Conservation (phyloP, 352 stramenopile species). For the Globisporangium parvum region DNA sequence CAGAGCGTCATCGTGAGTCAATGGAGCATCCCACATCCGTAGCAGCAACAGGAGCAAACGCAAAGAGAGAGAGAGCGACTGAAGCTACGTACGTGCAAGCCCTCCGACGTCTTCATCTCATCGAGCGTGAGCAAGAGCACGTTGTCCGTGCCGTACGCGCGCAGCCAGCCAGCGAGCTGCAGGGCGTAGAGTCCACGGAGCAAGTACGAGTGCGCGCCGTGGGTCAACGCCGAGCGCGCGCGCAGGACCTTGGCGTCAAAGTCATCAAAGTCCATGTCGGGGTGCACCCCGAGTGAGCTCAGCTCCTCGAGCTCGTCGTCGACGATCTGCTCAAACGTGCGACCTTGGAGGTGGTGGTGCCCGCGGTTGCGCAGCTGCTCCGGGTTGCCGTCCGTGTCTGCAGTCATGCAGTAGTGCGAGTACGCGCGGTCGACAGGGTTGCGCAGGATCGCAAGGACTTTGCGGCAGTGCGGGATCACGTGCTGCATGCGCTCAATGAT, state of each 20-base stretch:
- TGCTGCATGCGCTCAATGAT: constrained; percentile 75
- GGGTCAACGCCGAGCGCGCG: constrained; percentile 32
- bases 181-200: constrained; percentile 92
- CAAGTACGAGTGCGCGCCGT: constrained; percentile 83
- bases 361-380: constrained; percentile 78
- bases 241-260: constrained; percentile 64
- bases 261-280: constrained; percentile 65
- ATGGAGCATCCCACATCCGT: background rate
- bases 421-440: constrained; percentile 81
- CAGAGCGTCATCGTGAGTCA: constrained; percentile 14
- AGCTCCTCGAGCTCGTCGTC: constrained; percentile 68
- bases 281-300: constrained; percentile 46
- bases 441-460: constrained; percentile 81
- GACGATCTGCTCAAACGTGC: constrained; percentile 70
- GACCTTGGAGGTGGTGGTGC: constrained; percentile 53
- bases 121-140: constrained; percentile 93
- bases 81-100: constrained; percentile 60
- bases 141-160: constrained; percentile 83
- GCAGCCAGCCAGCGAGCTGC: constrained; percentile 91
- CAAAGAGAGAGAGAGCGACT: constrained; percentile 5
- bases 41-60: background rate
- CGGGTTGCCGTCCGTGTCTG: constrained; percentile 61
- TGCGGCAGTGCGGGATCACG: constrained; percentile 71
- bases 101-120: constrained; percentile 82
- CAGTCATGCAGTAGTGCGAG: constrained; percentile 88